Evolutionary conservation across 352 stramenopile genomes (phyloP), one percentile per base, ranked within the genome.

Genomic region (Phytophthora colocasiae): DNA sequence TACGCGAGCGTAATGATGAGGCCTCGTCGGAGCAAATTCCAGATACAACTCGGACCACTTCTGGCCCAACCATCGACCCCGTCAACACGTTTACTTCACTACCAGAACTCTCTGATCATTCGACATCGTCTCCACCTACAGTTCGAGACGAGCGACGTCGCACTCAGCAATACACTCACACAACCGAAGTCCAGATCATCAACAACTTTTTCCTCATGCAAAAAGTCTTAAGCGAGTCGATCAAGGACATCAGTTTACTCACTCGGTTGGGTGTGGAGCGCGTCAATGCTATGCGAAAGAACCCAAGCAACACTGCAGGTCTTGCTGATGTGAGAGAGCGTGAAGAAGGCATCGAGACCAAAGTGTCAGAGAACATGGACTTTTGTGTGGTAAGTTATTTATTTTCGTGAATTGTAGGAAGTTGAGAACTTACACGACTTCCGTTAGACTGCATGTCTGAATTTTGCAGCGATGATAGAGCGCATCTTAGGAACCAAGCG

Each of bases 191-290:
- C n/a, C 62, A 83, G 43, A 66, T 75, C 17, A 68, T 81, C 34
- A 80, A 81, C 45, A 63, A 81, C 3, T 85, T 85, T 49, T 68
- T 85, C 24, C 52, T 83, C 17, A 63, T 83, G 43, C 63, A 71
- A 22, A 77, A 85, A 38, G 74, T 81, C 8, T 69, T 83, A 7
- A 59, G 77, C 58, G 63, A 81, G 27, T 69, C 75, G 10, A 72
- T 85, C 34, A 76, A 85, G 29, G 77, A 85, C 41, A 62, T 85
- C 46, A 78, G 77, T 57, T 50, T 76, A 4, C 60, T 85, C 38
- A 85, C 75, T 44, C 68, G 58, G 3, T 38, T 81, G 4, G 77
- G 77, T 5, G 60, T 76, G 1, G 58, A 77, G 31, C 71, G 71
- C 9, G 55, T 75, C 22, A 57, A 69, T 26, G 31, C 39, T 1